phyloP scores from a whole-genome alignment of 352 stramenopile genomes.

The Phytopythium litorale region DNA sequence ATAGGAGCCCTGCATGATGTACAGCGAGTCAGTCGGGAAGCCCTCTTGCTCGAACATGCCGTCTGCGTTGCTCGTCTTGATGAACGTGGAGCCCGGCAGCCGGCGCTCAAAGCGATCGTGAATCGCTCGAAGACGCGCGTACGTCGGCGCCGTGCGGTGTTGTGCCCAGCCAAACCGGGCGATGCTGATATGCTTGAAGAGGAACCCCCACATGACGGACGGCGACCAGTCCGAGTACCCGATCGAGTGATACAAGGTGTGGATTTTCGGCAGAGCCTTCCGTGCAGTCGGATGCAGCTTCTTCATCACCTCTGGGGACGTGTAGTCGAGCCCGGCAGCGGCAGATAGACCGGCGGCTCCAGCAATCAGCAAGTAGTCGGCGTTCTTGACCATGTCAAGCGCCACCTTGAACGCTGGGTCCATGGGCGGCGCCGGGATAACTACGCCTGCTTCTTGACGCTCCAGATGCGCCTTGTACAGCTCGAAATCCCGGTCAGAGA shows the following conservation, averaged over 20 bases:
- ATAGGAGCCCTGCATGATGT: constrained; percentile 65
- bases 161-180: constrained; percentile 45
- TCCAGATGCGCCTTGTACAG: constrained; percentile 42
- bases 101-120: constrained; percentile 28
- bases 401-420: constrained; percentile 25
- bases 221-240: constrained; percentile 40
- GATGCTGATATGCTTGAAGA: constrained; percentile 62
- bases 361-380: constrained; percentile 62
- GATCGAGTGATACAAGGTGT: constrained; percentile 59
- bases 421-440: constrained; percentile 17
- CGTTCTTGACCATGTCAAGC: constrained; percentile 31
- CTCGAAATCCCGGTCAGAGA: constrained; percentile 48
- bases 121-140: constrained; percentile 45
- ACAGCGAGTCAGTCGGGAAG: constrained; percentile 46
- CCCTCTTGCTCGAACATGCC: constrained; percentile 71
- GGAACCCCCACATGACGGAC: constrained; percentile 52
- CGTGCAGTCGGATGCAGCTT: constrained; percentile 50
- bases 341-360: constrained; percentile 61
- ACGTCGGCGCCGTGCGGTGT: constrained; percentile 50
- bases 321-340: constrained; percentile 72
- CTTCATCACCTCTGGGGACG: constrained; percentile 51
- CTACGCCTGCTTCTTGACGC: constrained; percentile 6
- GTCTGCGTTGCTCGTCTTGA: constrained; percentile 71
- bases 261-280: constrained; percentile 42
- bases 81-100: constrained; percentile 36